A percentile compares a stretch with the other conserved stretches of the same genome.
These are phyloP conservation scores for Pachysandra terminalis DNA, from an alignment of 164 flowering plant species.

Conservation along the genomic window DNA sequence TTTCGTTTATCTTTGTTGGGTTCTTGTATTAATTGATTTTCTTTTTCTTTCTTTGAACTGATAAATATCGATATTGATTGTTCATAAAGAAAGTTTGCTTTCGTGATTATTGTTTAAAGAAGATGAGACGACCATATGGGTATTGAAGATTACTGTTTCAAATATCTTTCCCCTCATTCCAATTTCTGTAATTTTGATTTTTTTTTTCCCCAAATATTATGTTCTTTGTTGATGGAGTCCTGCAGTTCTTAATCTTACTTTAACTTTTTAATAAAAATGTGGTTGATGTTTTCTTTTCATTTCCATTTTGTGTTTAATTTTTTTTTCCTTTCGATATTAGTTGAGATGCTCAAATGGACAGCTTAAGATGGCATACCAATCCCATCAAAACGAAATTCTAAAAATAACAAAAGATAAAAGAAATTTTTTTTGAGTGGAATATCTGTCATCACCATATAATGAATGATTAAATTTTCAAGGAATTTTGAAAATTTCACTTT, in stretches of 20 bases:
- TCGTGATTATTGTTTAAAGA: neutral
- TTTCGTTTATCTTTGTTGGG: neutral
- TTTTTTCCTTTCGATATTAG: neutral
- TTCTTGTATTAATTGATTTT: neutral
- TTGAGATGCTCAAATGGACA: neutral
- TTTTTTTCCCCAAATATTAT: neutral
- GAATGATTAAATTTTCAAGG: too few species aligned
- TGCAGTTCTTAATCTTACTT: neutral
- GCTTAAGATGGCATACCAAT: too few species aligned
- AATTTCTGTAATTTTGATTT: neutral
- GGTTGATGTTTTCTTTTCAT: neutral
- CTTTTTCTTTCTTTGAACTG: neutral
- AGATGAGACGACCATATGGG: neutral
- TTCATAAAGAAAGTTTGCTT: too few species aligned
- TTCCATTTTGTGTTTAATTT: neutral
- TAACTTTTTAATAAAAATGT: too few species aligned
- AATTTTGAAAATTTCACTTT: too few species aligned
- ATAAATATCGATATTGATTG: neutral
- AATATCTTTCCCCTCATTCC: neutral
- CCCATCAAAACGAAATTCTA: too few species aligned
- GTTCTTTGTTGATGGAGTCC: neutral
- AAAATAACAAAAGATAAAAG: too few species aligned
- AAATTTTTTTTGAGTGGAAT: too few species aligned
- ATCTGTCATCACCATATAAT: too few species aligned
- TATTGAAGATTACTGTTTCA: neutral